Evolutionary conservation across 345 rosid genomes (phyloP).

Genomic region (Trapa incisa): DNA sequence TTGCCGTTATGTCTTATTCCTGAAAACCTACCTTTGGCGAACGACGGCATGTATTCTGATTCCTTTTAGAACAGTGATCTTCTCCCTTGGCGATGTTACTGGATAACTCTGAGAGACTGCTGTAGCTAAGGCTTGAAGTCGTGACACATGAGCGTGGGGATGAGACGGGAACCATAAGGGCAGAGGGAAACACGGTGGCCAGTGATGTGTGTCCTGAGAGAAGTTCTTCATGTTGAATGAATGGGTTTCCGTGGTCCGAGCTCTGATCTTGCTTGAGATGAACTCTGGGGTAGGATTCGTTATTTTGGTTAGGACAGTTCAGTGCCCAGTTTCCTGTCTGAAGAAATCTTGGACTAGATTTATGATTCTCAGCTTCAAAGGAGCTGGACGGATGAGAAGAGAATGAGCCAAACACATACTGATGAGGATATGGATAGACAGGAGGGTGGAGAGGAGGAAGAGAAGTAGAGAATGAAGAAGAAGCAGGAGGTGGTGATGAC

Average conservation of each 20-base stretch:
- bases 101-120: constrained; percentile 59
- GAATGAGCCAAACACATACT: too few species aligned
- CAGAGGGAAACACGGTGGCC: constrained; percentile 31
- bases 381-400: too few species aligned
- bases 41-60: constrained; percentile 44
- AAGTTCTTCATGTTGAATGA: neutral
- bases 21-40: constrained; percentile 39
- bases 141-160: constrained; percentile 68
- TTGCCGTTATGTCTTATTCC: neutral
- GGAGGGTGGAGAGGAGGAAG: too few species aligned
- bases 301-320: constrained; percentile 43
- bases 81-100: constrained; percentile 34
- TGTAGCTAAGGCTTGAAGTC: constrained; percentile 39
- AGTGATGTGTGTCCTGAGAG: neutral
- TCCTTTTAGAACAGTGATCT: constrained; percentile 11
- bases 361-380: constrained; percentile 16
- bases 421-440: too few species aligned
- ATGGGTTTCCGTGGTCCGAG: neutral
- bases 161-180: constrained; percentile 30
- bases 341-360: constrained; percentile 17
- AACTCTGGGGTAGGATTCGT: constrained; percentile 15
- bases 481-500: neutral
- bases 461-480: too few species aligned
- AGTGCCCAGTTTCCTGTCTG: constrained; percentile 42
- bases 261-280: constrained; percentile 30